Evolutionary conservation across 2,329 filamentous ascomycete species (phyloP).

Genomic region (Hysterium pulicare): DNA sequence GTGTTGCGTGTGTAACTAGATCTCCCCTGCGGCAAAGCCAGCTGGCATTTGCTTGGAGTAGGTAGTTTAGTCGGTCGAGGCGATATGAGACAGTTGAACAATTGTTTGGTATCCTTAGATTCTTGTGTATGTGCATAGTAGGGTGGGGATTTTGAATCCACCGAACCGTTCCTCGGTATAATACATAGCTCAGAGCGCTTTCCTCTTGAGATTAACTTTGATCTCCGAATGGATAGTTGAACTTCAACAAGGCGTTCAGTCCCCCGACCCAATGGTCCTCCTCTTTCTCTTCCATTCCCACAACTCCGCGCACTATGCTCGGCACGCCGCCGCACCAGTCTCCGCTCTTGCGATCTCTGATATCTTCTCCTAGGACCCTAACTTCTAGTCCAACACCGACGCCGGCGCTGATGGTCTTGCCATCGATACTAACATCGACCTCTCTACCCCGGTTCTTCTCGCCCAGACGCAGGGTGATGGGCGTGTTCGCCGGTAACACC

Average conservation of each 20-base stretch:
- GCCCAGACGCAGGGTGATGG: slow-evolving; percentile 77
- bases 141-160: too few relatives aligned
- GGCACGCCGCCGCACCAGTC: slow-evolving; percentile 78
- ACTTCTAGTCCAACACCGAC: slow-evolving; percentile 63
- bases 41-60: not conserved
- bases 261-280: slow-evolving; percentile 98
- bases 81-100: too few relatives aligned
- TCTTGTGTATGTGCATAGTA: too few relatives aligned
- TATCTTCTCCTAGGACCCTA: slow-evolving; percentile 80
- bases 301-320: slow-evolving; percentile 71
- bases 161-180: too few relatives aligned
- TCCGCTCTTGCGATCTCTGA: slow-evolving; percentile 43
- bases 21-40: not conserved
- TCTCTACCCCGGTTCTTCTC: slow-evolving; percentile 52
- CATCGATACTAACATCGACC: slow-evolving; percentile 51
- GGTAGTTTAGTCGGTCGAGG: too few relatives aligned
- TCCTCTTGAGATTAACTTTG: too few relatives aligned
- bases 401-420: slow-evolving; percentile 42
- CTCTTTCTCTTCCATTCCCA: slow-evolving; percentile 40
- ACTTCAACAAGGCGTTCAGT: slow-evolving; percentile 88
- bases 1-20: not conserved
- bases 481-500: slow-evolving; percentile 81
- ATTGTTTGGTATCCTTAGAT: too few relatives aligned
- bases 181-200: too few relatives aligned
- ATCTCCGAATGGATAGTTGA: slow-evolving; percentile 91